These are phyloP conservation scores for Cercospora sp. DNA, from an alignment of 2,329 filamentous ascomycete species.

Conservation along the genomic window DNA sequence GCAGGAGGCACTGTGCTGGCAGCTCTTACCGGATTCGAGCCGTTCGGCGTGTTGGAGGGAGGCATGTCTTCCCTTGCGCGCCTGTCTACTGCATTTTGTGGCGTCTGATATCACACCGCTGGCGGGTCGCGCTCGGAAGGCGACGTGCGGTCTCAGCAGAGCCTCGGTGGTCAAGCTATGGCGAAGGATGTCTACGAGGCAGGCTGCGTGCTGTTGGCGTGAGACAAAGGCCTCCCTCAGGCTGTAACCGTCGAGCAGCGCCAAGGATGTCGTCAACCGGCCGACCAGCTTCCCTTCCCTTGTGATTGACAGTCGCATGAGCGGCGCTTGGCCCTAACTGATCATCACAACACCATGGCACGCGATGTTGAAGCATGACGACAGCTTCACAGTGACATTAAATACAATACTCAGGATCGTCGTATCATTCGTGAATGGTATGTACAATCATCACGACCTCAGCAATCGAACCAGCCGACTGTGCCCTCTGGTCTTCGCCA, in stretches of 20 bases:
- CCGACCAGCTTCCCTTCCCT: not conserved
- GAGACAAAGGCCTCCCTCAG: conserved; percentile 4
- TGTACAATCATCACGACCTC: conserved; percentile 3
- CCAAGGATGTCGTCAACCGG: conserved; percentile 1
- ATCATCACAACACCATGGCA: not conserved
- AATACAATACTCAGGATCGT: not conserved
- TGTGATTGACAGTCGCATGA: not conserved
- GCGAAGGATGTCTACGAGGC: not conserved
- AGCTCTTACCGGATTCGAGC: conserved; percentile 5
- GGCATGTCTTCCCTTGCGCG: conserved; percentile 2
- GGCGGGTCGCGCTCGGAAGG: not conserved
- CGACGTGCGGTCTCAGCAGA: not conserved
- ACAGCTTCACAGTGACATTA: not conserved
- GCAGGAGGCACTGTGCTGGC: not conserved
- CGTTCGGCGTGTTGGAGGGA: conserved; percentile 3
- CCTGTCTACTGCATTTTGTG: conserved; percentile 1
- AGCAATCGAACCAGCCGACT: conserved; percentile 12
- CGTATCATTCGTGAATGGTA: not conserved
- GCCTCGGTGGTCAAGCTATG: not conserved
- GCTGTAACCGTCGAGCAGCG: not conserved
- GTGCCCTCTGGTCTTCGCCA: conserved; percentile 33
- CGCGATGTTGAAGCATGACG: not conserved
- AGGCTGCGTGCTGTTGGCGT: not conserved
- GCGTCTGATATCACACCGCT: not conserved
- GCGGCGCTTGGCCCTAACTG: not conserved